These are phyloP conservation scores for Thraustotheca clavata DNA, from an alignment of 352 stramenopile species.

Conservation along the genomic window DNA sequence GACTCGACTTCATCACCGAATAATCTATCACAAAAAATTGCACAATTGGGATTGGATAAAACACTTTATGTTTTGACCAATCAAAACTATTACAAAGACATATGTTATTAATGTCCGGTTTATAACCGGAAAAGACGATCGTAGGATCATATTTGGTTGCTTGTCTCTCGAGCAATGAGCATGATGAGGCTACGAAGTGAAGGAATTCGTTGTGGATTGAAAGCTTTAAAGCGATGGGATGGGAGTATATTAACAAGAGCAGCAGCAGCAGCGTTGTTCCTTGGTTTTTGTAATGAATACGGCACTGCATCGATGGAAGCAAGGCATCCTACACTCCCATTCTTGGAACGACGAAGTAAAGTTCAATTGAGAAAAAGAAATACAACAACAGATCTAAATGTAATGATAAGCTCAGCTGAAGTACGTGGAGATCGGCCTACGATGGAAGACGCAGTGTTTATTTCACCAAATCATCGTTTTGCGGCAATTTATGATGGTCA, in stretches of 20 bases:
- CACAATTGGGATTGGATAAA: no score
- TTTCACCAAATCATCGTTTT: constrained; percentile 76
- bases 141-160: no score
- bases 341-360: not conserved
- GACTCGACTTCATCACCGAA: no score
- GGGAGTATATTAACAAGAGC: not conserved
- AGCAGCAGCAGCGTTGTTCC: not conserved
- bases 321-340: not conserved
- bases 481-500: constrained; percentile 79
- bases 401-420: constrained; percentile 55
- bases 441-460: constrained; percentile 80
- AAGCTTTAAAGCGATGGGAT: no score
- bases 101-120: no score
- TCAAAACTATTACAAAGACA: no score
- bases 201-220: no score
- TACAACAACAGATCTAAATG: constrained; percentile 27
- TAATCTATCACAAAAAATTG: no score
- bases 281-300: not conserved
- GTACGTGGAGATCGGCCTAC: constrained; percentile 62
- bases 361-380: constrained; percentile 37
- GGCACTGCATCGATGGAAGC: not conserved
- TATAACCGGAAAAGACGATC: no score
- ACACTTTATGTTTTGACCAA: no score
- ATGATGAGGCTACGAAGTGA: no score
- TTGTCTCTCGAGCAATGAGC: no score